Evolutionary conservation across 805 yeast species (phyloP).

Genomic region (Kuraishia borneana): DNA sequence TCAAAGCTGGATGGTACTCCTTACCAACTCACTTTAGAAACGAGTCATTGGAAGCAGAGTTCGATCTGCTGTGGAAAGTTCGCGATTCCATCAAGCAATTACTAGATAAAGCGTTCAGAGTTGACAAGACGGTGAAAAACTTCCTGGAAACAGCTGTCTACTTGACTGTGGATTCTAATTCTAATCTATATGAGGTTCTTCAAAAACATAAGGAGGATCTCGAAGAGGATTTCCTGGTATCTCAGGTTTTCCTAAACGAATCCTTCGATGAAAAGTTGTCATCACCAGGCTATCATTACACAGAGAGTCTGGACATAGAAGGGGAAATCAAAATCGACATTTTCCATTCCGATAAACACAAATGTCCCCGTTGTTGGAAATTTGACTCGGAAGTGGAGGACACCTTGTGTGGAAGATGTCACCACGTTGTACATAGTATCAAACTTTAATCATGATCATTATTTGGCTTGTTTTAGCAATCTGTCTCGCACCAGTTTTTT

Average conservation of each 20-base stretch:
- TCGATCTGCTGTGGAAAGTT: conserved; percentile 28
- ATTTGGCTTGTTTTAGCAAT: conserved; percentile 3
- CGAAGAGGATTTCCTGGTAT: conserved; percentile 51
- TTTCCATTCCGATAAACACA: conserved; percentile 25
- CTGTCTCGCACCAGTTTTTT: conserved; percentile 25
- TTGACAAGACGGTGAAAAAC: conserved; percentile 38
- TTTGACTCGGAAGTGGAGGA: conserved; percentile 40
- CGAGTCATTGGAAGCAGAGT: conserved; percentile 26
- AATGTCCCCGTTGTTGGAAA: conserved; percentile 97
- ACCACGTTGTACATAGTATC: conserved; percentile 3
- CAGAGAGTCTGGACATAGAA: conserved; percentile 16
- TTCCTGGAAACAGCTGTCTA: conserved; percentile 48
- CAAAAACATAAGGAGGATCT: conserved; percentile 29
- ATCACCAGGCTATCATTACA: conserved; percentile 13
- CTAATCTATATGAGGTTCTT: conserved; percentile 6
- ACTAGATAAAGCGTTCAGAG: conserved; percentile 45
- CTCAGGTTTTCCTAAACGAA: conserved; percentile 35
- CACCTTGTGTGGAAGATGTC: conserved; percentile 59
- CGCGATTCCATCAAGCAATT: conserved; percentile 37
- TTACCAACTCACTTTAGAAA: conserved; percentile 25
- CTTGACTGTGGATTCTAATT: conserved; percentile 11
- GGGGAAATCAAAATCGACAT: conserved; percentile 25
- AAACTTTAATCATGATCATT: neutral
- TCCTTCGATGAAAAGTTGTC: conserved; percentile 4
- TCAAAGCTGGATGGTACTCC: conserved; percentile 30